A percentile compares a stretch with the other conserved stretches of the same genome.
Evolutionary conservation across 108 stramenopile genomes (phyloP).

Genomic region (Skeletonema menzelii): DNA sequence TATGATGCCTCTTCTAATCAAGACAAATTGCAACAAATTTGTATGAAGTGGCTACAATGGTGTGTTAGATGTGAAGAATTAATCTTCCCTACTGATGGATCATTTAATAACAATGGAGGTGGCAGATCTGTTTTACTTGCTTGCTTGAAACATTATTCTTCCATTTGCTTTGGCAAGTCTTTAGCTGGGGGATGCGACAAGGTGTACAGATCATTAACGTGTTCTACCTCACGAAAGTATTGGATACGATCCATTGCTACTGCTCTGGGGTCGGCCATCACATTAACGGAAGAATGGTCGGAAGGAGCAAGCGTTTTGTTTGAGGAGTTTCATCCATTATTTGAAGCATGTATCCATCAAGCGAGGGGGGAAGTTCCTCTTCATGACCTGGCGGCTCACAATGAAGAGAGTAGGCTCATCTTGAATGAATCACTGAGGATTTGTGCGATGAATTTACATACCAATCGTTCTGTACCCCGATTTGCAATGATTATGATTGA

Average conservation of each 20-base stretch:
- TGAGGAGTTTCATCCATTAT: not conserved
- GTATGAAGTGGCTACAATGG: conserved; percentile 27
- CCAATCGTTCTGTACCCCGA: not conserved
- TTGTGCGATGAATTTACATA: not conserved
- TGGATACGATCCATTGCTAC: conserved; percentile 21
- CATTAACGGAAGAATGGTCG: not conserved
- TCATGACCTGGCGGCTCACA: not conserved
- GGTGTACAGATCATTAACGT: conserved; percentile 19
- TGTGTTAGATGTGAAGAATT: conserved; percentile 39
- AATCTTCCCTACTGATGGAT: not conserved
- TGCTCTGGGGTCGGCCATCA: conserved; percentile 2
- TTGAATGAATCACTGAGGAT: not conserved
- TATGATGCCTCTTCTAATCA: no score
- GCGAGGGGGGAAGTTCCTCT: not conserved
- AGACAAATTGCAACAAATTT: no score
- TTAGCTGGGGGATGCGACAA: not conserved
- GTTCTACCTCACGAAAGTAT: conserved; percentile 27
- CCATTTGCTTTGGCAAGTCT: conserved; percentile 7
- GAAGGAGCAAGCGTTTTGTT: not conserved
- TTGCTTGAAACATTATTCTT: conserved; percentile 28
- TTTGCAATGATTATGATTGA: conserved; percentile 19
- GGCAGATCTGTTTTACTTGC: conserved; percentile 26
- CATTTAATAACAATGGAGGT: conserved; percentile 3
- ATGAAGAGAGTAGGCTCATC: not conserved
- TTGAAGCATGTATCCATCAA: not conserved